These are phyloP conservation scores for Alternaria rosae DNA, from an alignment of 2,329 filamentous ascomycete genomes.

Conservation along the genomic window DNA sequence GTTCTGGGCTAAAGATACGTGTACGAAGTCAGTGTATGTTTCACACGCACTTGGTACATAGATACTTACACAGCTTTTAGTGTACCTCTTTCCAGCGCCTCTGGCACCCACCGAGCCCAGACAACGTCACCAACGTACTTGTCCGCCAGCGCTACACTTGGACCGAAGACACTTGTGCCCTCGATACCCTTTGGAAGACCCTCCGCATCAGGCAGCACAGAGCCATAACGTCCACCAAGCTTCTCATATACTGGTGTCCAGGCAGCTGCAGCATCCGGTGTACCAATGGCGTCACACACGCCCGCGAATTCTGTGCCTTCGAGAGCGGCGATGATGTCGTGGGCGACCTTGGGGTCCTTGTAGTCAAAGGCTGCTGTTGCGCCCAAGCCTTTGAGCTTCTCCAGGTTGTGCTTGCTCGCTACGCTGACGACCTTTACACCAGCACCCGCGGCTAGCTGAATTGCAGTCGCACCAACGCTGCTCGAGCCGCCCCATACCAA, in stretches of 20 bases:
- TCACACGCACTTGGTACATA: not conserved
- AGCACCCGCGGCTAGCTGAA: slow-evolving; percentile 53
- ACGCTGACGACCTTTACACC: slow-evolving; percentile 54
- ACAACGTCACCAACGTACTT: slow-evolving; percentile 41
- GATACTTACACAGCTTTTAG: slow-evolving; percentile 33
- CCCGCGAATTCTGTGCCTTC: slow-evolving; percentile 53
- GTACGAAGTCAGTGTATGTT: not conserved
- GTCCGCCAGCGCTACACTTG: slow-evolving; percentile 28
- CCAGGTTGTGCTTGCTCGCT: slow-evolving; percentile 44
- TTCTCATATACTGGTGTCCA: slow-evolving; percentile 41
- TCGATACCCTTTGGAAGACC: slow-evolving; percentile 38
- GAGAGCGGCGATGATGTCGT: slow-evolving; percentile 52
- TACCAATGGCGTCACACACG: slow-evolving; percentile 51
- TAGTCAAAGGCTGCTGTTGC: slow-evolving; percentile 45
- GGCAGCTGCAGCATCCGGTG: slow-evolving; percentile 25
- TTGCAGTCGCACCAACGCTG: slow-evolving; percentile 53
- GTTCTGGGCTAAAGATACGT: slow-evolving; percentile 25
- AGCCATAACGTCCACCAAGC: slow-evolving; percentile 40
- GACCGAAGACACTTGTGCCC: slow-evolving; percentile 32
- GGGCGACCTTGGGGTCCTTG: slow-evolving; percentile 36
- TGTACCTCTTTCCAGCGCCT: slow-evolving; percentile 40
- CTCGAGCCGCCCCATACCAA: slow-evolving; percentile 62
- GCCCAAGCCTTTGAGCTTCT: slow-evolving; percentile 38
- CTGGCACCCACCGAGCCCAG: slow-evolving; percentile 44
- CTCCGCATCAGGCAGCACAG: slow-evolving; percentile 28